Conservation (phyloP, 768 basidiomycete species). For the Pisolithus microcarpus region DNA sequence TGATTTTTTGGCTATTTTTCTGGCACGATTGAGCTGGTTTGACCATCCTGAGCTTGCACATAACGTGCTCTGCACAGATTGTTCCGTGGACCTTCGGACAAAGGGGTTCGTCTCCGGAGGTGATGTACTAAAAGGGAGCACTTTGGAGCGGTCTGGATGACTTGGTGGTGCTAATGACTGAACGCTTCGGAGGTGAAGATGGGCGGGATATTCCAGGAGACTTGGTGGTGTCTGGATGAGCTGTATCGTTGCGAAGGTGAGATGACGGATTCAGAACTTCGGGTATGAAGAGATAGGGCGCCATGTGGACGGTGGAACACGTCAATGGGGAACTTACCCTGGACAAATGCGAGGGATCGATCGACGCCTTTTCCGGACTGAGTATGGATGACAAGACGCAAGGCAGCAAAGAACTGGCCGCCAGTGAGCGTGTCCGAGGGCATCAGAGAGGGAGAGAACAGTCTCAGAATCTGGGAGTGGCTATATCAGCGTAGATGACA, state of each 20-base stretch:
- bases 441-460: constrained; percentile 53
- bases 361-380: constrained; percentile 58
- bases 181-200: constrained; percentile 18
- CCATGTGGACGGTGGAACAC: constrained; percentile 4
- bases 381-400: constrained; percentile 59
- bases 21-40: constrained; percentile 8
- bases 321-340: constrained; percentile 42
- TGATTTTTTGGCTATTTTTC: constrained; percentile 12
- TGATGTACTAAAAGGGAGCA: constrained; percentile 12
- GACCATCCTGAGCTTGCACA: constrained; percentile 5
- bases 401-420: constrained; percentile 71
- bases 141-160: constrained; percentile 23
- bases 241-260: constrained; percentile 12
- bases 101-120: constrained; percentile 27
- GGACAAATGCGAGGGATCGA: constrained; percentile 62
- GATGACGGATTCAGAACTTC: not conserved
- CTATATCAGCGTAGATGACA: not conserved
- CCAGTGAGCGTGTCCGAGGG: constrained; percentile 50
- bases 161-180: constrained; percentile 19
- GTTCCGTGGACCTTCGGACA: constrained; percentile 16
- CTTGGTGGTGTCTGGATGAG: constrained; percentile 11
- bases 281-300: not conserved
- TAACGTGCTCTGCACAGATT: not conserved
- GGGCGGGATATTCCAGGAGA: constrained; percentile 3
- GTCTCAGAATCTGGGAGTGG: constrained; percentile 47